Evolutionary conservation across 2,329 filamentous ascomycete genomes (phyloP).

Genomic region (Hymenoscyphus salicellus): DNA sequence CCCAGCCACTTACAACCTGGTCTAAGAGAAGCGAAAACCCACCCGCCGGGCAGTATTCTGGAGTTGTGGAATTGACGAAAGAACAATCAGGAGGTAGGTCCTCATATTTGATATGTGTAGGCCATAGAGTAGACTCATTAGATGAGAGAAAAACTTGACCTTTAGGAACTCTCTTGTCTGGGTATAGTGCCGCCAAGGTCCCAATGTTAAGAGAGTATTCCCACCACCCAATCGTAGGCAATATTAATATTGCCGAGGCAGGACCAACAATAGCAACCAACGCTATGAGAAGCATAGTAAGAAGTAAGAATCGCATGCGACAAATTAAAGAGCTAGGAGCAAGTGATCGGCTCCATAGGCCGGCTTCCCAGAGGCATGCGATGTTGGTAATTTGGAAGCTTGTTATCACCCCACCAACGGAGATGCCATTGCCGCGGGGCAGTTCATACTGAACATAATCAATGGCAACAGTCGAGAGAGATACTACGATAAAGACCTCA

Average conservation of each 20-base stretch:
- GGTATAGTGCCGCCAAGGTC: no score
- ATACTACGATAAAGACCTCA: not conserved
- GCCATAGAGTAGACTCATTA: no score
- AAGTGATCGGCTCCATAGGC: not conserved
- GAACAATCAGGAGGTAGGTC: no score
- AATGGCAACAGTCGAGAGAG: not conserved
- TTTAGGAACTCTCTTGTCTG: no score
- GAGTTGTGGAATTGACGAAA: no score
- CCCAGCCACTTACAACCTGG: no score
- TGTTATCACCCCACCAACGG: not conserved
- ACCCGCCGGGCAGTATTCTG: no score
- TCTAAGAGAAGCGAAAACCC: no score
- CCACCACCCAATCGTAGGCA: not conserved
- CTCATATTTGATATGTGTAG: no score
- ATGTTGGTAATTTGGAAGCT: not conserved
- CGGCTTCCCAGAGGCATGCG: not conserved
- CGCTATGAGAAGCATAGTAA: not conserved
- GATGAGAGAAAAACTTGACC: no score
- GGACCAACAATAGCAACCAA: not conserved
- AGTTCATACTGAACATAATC: not conserved
- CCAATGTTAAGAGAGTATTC: no score
- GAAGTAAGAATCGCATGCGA: not conserved
- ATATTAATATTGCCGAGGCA: not conserved
- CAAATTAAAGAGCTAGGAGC: no score
- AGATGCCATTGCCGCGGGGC: not conserved